phyloP scores from a whole-genome alignment of 352 stramenopile species.

The Pythium phragmitis region DNA sequence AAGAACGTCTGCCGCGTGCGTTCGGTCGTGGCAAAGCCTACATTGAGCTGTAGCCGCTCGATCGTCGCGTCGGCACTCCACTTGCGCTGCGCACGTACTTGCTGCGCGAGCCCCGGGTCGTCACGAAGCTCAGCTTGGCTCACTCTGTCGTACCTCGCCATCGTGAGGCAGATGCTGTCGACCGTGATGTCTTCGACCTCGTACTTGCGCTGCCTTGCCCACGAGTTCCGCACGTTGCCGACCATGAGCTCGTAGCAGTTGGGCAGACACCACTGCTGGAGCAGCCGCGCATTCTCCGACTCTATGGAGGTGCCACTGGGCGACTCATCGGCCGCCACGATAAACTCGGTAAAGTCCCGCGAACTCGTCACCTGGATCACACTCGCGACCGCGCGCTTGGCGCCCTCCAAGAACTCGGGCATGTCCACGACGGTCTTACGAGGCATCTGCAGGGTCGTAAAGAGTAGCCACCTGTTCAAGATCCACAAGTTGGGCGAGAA shows the following conservation, averaged over 20 bases:
- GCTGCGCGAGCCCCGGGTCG: conserved; percentile 19
- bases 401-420: conserved; percentile 20
- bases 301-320: not conserved
- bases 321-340: not conserved
- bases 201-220: conserved; percentile 16
- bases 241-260: conserved; percentile 16
- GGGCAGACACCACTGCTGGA: conserved; percentile 22
- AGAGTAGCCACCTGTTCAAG: conserved; percentile 17
- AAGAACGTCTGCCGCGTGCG: conserved; percentile 11
- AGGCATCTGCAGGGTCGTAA: conserved; percentile 15
- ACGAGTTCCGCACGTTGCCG: conserved; percentile 21
- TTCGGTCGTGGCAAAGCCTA: conserved; percentile 17
- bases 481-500: conserved; percentile 10
- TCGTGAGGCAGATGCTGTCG: conserved; percentile 9
- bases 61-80: conserved; percentile 19
- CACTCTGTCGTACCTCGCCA: conserved; percentile 20
- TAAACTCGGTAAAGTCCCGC: conserved; percentile 14
- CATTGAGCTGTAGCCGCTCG: conserved; percentile 25
- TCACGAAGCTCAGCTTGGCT: conserved; percentile 4
- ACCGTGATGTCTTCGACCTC: conserved; percentile 16
- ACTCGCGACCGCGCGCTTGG: conserved; percentile 15
- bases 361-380: conserved; percentile 21
- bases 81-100: conserved; percentile 16
- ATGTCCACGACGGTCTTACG: conserved; percentile 9
- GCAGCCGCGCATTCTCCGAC: conserved; percentile 8